Percentiles rank a stretch among this genome's conserved stretches.
Conservation (phyloP, 352 stramenopile genomes). For the Globisporangium abappressorium region DNA sequence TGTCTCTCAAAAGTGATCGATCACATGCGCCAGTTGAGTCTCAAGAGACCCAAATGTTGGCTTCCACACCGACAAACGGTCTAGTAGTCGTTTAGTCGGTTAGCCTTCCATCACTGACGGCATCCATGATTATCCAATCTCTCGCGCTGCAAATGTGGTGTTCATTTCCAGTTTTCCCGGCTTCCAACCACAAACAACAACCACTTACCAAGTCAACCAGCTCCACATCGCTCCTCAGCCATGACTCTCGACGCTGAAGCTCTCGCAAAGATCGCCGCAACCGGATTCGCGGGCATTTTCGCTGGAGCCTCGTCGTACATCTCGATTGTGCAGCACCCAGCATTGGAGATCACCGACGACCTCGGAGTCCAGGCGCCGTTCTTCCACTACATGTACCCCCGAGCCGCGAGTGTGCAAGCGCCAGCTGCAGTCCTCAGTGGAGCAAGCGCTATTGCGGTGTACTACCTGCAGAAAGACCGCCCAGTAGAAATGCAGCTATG, state of each 20-base stretch:
- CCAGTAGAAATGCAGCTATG: slow-evolving; percentile 1
- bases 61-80: no score
- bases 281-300: slow-evolving; percentile 25
- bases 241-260: slow-evolving; percentile 11
- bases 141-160: background rate
- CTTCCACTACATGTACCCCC: slow-evolving; percentile 29
- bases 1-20: no score
- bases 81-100: background rate
- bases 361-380: slow-evolving; percentile 20
- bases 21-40: no score
- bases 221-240: background rate
- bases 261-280: slow-evolving; percentile 17
- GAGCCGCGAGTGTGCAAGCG: slow-evolving; percentile 21
- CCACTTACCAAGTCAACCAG: background rate
- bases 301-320: slow-evolving; percentile 33
- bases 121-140: background rate
- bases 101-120: background rate
- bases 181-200: background rate
- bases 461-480: slow-evolving; percentile 14
- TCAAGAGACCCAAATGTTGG: no score
- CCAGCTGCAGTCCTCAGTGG: slow-evolving; percentile 22
- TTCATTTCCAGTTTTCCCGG: slow-evolving; percentile 1
- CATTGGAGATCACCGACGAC: slow-evolving; percentile 13
- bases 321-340: slow-evolving; percentile 32
- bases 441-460: slow-evolving; percentile 18